These are phyloP conservation scores for Diaporthe batatas DNA, from an alignment of 2,329 filamentous ascomycete species.

Conservation along the genomic window DNA sequence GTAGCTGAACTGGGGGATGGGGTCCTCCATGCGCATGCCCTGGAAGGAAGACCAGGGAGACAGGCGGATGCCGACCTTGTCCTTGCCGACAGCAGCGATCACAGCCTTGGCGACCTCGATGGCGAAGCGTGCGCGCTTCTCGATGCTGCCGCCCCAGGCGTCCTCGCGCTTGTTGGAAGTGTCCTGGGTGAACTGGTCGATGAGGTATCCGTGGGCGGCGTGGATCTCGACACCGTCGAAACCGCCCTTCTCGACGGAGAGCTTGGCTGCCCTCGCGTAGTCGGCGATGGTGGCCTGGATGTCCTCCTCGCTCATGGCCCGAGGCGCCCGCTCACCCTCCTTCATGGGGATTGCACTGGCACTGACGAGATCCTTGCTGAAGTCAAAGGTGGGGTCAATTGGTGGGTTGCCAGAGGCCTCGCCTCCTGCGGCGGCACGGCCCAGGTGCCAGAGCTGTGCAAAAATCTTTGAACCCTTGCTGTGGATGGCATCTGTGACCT, in stretches of 20 bases:
- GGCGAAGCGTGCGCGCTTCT: conserved; percentile 65
- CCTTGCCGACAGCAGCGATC: conserved; percentile 59
- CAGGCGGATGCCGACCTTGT: conserved; percentile 67
- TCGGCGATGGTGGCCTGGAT: conserved; percentile 74
- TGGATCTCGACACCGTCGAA: conserved; percentile 77
- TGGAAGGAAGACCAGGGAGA: conserved; percentile 71
- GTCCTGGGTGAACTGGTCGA: conserved; percentile 73
- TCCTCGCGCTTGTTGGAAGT: conserved; percentile 66
- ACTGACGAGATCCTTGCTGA: conserved; percentile 56
- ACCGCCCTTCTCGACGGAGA: conserved; percentile 69
- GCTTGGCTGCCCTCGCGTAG: conserved; percentile 67
- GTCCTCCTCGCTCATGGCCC: conserved; percentile 74
- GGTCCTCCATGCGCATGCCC: conserved; percentile 71
- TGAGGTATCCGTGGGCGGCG: conserved; percentile 71
- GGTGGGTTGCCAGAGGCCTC: conserved; percentile 59
- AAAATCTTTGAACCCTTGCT: conserved; percentile 72
- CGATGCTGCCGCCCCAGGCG: conserved; percentile 66
- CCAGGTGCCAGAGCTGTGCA: conserved; percentile 75
- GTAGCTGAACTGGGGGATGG: conserved; percentile 70
- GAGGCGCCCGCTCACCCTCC: conserved; percentile 66
- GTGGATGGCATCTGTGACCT: conserved; percentile 73
- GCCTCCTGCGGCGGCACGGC: conserved; percentile 61
- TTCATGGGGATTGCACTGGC: conserved; percentile 57
- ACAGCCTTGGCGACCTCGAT: conserved; percentile 62
- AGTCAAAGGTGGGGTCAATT: conserved; percentile 38